Conservation (phyloP, 2,329 filamentous ascomycete genomes). For the Aspergillus phoenicis region DNA sequence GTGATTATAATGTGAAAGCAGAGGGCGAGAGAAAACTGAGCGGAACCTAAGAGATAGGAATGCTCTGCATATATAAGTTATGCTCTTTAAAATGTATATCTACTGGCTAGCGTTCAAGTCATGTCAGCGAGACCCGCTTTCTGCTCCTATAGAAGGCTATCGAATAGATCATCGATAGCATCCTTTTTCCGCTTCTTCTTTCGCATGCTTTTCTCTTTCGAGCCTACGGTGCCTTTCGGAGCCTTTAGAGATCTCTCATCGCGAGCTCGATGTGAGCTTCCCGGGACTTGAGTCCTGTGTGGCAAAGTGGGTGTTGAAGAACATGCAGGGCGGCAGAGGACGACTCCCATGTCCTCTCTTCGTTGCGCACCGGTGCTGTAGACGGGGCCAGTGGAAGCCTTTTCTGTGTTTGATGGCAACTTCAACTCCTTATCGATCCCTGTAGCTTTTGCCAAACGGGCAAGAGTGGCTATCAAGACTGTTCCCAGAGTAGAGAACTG, state of each 20-base stretch:
- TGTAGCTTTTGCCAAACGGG: constrained; percentile 55
- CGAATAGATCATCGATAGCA: constrained; percentile 74
- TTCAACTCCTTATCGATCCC: constrained; percentile 38
- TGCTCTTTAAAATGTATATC: background rate
- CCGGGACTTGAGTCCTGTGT: background rate
- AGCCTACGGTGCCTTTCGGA: constrained; percentile 1
- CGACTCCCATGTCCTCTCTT: constrained; percentile 30
- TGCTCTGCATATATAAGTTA: background rate
- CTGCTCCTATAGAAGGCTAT: constrained; percentile 50
- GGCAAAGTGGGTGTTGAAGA: background rate
- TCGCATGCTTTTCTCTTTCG: constrained; percentile 34
- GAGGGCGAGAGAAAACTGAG: background rate
- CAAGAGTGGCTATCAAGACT: constrained; percentile 66
- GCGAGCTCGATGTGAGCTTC: background rate
- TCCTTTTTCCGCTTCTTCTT: constrained; percentile 62
- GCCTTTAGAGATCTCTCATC: background rate
- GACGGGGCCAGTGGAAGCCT: background rate
- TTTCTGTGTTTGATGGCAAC: background rate
- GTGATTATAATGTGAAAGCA: too few relatives aligned
- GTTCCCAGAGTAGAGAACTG: constrained; percentile 74
- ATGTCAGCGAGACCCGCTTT: background rate
- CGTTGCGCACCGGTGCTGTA: background rate
- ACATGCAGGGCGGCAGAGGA: constrained; percentile 24
- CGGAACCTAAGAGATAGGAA: background rate
- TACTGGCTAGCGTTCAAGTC: background rate